Evolutionary conservation across 495 filamentous ascomycete genomes (phyloP).

Genomic region (Talaromyces liani): DNA sequence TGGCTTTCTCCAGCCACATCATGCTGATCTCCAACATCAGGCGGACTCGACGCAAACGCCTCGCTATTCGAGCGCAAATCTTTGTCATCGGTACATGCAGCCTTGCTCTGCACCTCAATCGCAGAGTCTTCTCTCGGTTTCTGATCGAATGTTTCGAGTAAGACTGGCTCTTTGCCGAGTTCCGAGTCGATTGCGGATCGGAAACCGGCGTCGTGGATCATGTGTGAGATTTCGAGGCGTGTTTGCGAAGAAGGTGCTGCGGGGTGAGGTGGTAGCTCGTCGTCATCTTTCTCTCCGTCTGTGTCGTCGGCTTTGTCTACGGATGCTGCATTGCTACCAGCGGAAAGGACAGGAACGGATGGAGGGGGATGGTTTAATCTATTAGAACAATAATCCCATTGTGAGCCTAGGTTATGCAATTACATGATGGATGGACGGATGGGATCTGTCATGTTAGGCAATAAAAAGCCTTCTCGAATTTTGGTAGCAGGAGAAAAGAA

Average conservation of each 20-base stretch:
- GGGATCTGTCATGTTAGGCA: neutral
- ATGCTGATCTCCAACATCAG: slow-evolving; percentile 4
- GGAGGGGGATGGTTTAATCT: neutral
- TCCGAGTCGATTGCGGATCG: slow-evolving; percentile 27
- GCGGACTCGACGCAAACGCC: slow-evolving; percentile 19
- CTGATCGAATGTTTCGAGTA: neutral
- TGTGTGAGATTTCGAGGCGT: slow-evolving; percentile 22
- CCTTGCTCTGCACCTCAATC: neutral
- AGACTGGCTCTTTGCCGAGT: neutral
- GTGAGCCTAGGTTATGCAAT: neutral
- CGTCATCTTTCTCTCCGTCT: neutral
- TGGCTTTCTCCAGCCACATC: neutral
- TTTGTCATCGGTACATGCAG: slow-evolving; percentile 6
- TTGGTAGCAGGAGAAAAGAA: slow-evolving; percentile 19
- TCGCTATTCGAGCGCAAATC: neutral
- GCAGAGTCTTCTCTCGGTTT: neutral
- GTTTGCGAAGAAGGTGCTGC: slow-evolving; percentile 9
- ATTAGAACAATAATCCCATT: neutral
- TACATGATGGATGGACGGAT: neutral
- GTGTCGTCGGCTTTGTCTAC: neutral
- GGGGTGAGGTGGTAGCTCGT: neutral
- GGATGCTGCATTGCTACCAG: slow-evolving; percentile 4
- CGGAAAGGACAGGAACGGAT: neutral
- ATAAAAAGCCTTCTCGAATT: slow-evolving; percentile 6
- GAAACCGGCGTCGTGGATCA: slow-evolving; percentile 35